These are phyloP conservation scores for Tinospora cordifolia DNA, from an alignment of 164 flowering plant genomes.

Conservation along the genomic window DNA sequence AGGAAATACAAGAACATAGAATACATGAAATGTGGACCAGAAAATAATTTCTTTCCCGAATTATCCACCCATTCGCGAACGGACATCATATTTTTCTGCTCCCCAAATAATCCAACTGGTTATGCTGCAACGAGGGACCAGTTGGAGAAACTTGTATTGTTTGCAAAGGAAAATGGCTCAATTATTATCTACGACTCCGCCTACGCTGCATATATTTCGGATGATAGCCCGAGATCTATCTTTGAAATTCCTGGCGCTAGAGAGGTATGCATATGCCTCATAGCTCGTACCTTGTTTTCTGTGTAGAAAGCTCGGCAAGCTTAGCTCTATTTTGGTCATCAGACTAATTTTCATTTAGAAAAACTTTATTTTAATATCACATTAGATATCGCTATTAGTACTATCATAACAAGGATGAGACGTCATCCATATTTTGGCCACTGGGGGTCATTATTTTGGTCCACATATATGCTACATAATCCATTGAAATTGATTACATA, in stretches of 20 bases:
- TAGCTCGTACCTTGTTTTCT: neutral
- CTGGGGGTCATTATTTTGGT: too few relatives aligned
- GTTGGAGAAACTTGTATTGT: slow-evolving; percentile 57
- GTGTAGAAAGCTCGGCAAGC: neutral
- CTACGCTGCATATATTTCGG: slow-evolving; percentile 63
- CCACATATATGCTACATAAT: too few relatives aligned
- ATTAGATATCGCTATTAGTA: too few relatives aligned
- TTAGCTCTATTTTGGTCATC: too few relatives aligned
- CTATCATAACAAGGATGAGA: too few relatives aligned
- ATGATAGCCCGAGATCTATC: slow-evolving; percentile 65
- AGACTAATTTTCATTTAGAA: too few relatives aligned
- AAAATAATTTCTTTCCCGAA: slow-evolving; percentile 68
- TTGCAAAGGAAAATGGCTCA: slow-evolving; percentile 69
- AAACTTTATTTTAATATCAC: too few relatives aligned
- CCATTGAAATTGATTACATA: too few relatives aligned
- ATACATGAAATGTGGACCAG: slow-evolving; percentile 64
- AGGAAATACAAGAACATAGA: slow-evolving; percentile 53
- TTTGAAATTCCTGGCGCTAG: slow-evolving; percentile 78
- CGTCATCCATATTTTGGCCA: too few relatives aligned
- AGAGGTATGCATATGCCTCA: slow-evolving; percentile 41
- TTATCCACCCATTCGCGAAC: slow-evolving; percentile 41
- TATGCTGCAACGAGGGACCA: slow-evolving; percentile 61
- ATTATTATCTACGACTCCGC: slow-evolving; percentile 76
- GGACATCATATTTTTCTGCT: slow-evolving; percentile 79
- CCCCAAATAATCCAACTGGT: slow-evolving; percentile 94